Evolutionary conservation across 495 filamentous ascomycete species (phyloP).

Genomic region (Aspergillus indologenus): DNA sequence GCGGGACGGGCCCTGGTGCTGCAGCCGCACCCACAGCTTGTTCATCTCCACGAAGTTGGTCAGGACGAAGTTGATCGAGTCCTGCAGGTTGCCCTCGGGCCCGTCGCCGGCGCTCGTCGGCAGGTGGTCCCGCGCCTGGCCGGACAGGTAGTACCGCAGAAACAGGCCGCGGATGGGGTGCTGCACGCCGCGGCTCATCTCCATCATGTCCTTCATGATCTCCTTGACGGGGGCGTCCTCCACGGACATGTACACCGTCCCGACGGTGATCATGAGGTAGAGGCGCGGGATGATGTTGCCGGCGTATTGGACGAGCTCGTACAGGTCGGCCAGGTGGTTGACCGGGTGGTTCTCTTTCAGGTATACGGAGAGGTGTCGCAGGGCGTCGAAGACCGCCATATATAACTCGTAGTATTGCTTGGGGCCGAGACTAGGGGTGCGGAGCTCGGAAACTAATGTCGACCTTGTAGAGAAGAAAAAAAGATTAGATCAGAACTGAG

Average conservation of each 20-base stretch:
- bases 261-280: constrained; percentile 98
- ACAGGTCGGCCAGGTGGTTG: constrained; percentile 96
- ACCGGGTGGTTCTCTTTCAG: constrained; percentile 95
- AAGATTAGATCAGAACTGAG: too few species aligned
- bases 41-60: constrained; percentile 99
- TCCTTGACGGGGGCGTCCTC: constrained; percentile 98
- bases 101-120: constrained; percentile 81
- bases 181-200: constrained; percentile 97
- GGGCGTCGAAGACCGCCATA: constrained; percentile 97
- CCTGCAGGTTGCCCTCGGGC: constrained; percentile 91
- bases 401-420: constrained; percentile 99
- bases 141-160: constrained; percentile 90
- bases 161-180: constrained; percentile 94
- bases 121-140: constrained; percentile 85
- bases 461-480: too few species aligned
- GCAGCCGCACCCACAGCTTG: constrained; percentile 95
- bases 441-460: constrained; percentile 93
- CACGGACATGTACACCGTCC: constrained; percentile 98
- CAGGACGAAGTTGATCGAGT: constrained; percentile 94
- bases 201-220: constrained; percentile 99
- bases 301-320: constrained; percentile 98
- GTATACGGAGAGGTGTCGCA: constrained; percentile 94
- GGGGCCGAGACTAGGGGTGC: constrained; percentile 89
- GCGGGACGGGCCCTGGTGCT: constrained; percentile 95
- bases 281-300: constrained; percentile 95